Base-by-base conservation (phyloP, 768 basidiomycete species). In the Dacryopinax spathularia region DNA sequence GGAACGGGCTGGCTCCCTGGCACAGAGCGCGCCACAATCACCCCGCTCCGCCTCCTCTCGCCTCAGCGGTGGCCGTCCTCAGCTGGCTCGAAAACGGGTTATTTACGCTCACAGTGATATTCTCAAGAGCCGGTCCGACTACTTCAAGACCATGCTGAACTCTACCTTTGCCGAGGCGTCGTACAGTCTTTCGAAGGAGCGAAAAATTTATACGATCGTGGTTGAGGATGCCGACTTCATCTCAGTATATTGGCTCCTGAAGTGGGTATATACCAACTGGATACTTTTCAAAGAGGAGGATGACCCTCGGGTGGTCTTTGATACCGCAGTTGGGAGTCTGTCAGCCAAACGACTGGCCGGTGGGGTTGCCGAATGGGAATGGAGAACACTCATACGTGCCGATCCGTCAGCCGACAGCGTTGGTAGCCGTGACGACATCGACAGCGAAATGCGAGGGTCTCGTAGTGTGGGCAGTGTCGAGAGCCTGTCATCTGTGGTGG, bases 51-150 rank as follows among this genome's bases (percentile, higher is more conserved):
- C 66, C 73, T 2, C 69, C 73, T 80, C 0, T 71, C 73, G 1
- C 78, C 81, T 0, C 75, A 78, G 6, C 72, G 72, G 56, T 77
- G 78, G 0, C 73, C 77, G 0, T 78, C 79, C 64, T 70, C 75
- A 4, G 0, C 79, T 79, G 1, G 87, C 84, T 7, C 80, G 89
- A 10, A 90, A 89, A 70, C 80, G 88, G 35, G 72, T 84, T 34
- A 81, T 91, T 36, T 90, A 87, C 70, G 88, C 87, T 1, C 88
- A 90, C 70, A 85, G 85, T 6, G 87, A 88, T 67, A 87, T 91
- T 61, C 78, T 90, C 22, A 82, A 75, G 59, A 78, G 81, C 12
- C 77, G 88, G n/a, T 87, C 87, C 15, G 88, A 89, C 65, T 90
- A 89, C 69, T 89, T 89, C 67, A 79, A 82, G 3, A 87, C 85